phyloP scores from a whole-genome alignment of 73 alveolate genomes.

The Paramecium sexaurelia region DNA sequence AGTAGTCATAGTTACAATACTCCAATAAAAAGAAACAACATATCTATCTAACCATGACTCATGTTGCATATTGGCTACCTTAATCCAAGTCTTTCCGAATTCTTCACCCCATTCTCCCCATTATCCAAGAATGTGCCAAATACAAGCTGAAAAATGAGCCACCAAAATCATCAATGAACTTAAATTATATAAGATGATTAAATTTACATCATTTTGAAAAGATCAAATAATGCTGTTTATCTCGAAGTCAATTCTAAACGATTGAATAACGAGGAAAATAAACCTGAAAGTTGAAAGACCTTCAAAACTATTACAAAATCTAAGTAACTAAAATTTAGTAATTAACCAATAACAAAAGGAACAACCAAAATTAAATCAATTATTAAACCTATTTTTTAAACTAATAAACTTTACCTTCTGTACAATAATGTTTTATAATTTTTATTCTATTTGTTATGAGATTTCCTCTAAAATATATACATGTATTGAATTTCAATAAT shows the following conservation, averaged over 20 bases:
- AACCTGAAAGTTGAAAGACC: constrained; percentile 22
- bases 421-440: background rate
- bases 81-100: constrained; percentile 25
- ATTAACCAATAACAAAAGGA: constrained; percentile 44
- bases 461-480: constrained; percentile 17
- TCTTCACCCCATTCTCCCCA: constrained; percentile 27
- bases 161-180: constrained; percentile 31
- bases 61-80: background rate
- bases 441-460: background rate
- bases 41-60: constrained; percentile 22
- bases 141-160: constrained; percentile 34
- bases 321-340: background rate
- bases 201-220: constrained; percentile 25
- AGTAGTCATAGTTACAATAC: constrained; percentile 61
- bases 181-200: background rate
- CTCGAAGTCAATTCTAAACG: constrained; percentile 22
- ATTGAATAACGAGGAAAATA: background rate
- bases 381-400: background rate
- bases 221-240: constrained; percentile 37
- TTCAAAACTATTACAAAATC: constrained; percentile 10
- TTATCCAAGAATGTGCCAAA: constrained; percentile 48
- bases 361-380: background rate
- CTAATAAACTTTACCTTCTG: background rate
- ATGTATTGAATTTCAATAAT: constrained; percentile 6
- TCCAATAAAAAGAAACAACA: constrained; percentile 67